phyloP scores from a whole-genome alignment of 139 green algal species.

The Chlamydomonas incerta region DNA sequence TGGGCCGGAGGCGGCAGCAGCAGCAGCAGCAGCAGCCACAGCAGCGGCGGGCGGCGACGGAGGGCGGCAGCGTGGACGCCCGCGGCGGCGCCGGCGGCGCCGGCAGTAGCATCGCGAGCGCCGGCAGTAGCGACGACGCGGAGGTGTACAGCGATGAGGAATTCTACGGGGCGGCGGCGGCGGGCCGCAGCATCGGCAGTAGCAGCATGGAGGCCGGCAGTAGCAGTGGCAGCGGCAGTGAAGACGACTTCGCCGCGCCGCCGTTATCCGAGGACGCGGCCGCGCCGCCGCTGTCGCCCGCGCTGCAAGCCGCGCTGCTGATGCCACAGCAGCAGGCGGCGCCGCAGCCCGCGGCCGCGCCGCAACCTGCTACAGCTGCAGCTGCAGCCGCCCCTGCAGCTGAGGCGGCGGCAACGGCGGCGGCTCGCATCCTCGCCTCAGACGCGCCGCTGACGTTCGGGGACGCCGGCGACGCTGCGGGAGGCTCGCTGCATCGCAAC shows the following conservation, averaged over 20 bases:
- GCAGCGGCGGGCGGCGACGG: neutral
- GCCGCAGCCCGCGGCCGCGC: too few relatives aligned
- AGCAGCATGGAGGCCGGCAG: neutral
- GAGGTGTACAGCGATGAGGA: neutral
- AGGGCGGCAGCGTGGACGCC: neutral
- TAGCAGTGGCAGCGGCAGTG: neutral
- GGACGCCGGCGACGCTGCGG: too few relatives aligned
- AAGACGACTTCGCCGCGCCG: neutral
- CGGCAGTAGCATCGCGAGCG: too few relatives aligned
- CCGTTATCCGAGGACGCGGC: too few relatives aligned
- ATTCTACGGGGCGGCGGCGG: too few relatives aligned
- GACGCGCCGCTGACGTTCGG: slow-evolving; percentile 29
- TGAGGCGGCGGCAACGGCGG: neutral
- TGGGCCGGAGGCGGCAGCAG: neutral
- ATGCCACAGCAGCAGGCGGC: too few relatives aligned
- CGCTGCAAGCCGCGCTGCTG: too few relatives aligned
- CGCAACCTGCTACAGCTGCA: too few relatives aligned
- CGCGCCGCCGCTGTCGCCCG: too few relatives aligned
- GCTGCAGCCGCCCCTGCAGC: neutral
- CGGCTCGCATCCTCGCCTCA: neutral
- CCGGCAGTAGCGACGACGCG: too few relatives aligned
- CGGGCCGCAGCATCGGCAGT: neutral
- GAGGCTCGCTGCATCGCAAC: slow-evolving; percentile 16
- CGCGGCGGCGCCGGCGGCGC: too few relatives aligned
- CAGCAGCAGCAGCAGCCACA: neutral